Percentiles rank a stretch among this genome's conserved stretches.
Conservation (phyloP, 495 filamentous ascomycete genomes). For the Daldinia caldariorum region DNA sequence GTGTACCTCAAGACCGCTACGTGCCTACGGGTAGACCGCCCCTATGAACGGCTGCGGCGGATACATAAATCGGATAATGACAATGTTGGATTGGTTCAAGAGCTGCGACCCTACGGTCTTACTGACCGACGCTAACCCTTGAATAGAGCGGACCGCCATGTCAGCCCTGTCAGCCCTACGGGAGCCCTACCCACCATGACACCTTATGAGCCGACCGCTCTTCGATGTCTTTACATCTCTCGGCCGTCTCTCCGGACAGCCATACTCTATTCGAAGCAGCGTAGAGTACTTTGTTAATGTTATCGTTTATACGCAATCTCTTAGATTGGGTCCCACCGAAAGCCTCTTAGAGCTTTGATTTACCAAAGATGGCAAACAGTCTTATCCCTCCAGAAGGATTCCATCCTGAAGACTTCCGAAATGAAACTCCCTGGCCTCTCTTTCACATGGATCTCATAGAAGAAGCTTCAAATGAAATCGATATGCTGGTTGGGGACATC, state of each 20-base stretch:
- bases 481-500: slow-evolving; percentile 2
- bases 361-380: slow-evolving; percentile 20
- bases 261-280: slow-evolving; percentile 4
- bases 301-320: neutral
- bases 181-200: slow-evolving; percentile 24
- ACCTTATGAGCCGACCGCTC: slow-evolving; percentile 24
- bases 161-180: slow-evolving; percentile 44
- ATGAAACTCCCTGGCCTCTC: slow-evolving; percentile 19
- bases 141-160: slow-evolving; percentile 31
- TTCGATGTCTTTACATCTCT: slow-evolving; percentile 19
- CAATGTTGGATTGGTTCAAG: slow-evolving; percentile 33
- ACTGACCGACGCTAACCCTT: slow-evolving; percentile 40
- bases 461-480: slow-evolving; percentile 10
- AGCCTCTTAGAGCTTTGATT: slow-evolving; percentile 14
- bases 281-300: neutral
- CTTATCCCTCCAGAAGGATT: slow-evolving; percentile 22
- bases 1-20: slow-evolving; percentile 14
- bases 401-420: slow-evolving; percentile 7
- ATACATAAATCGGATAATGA: slow-evolving; percentile 29
- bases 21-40: slow-evolving; percentile 5
- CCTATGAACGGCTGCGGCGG: slow-evolving; percentile 26
- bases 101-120: slow-evolving; percentile 23
- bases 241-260: neutral
- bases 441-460: slow-evolving; percentile 38
- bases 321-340: slow-evolving; percentile 7